Evolutionary conservation across 495 filamentous ascomycete species (phyloP), one percentile per base, ranked within the genome.

Genomic region (Daldinia caldariorum): DNA sequence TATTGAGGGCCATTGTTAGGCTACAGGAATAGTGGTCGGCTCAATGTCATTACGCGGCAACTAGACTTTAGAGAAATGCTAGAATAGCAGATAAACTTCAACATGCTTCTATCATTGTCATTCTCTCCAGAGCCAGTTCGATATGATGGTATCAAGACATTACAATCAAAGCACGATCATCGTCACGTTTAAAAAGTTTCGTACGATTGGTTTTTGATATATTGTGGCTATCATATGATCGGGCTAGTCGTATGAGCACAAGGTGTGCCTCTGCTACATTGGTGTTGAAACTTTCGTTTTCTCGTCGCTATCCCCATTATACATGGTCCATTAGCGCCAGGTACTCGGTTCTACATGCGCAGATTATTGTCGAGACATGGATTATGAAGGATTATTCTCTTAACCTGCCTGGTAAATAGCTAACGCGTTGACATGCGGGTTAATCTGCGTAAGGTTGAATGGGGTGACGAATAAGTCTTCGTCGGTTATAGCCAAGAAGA

Each of bases 321-420:
- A 9, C 16, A 12, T 10, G 5, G 18, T n/a, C 18, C 10, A 22
- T 22, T 13, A 9, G 43, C 18, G 22, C 22, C 43, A 47, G 20
- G 1, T 20, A 22, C 1, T 9, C 43, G 12, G 6, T 47, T 22
- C 43, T 22, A 7, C 43, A 22, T 22, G 20, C 43, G 22, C 18
- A 22, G 9, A 20, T 18, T 47, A 18, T 18, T 7, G 0, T 22
- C 12, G 43, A 26, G 9, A 47, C 18, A 47, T 12, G 2, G 4
- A 22, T 1, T 8, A 18, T 45, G 18, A 22, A 22, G 20, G 43
- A 8, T 4, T 8, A 18, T 10, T 22, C 29, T 43, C 32, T 10
- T 86, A 97, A 75, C 93, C 93, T 66, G 91, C 90, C 76, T 93
- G 90, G 77, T 94, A 95, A 39, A 96, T 76, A 26, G 87, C 90